Base-by-base conservation (phyloP, 179 eudicot species). In the Corrigiola litoralis region DNA sequence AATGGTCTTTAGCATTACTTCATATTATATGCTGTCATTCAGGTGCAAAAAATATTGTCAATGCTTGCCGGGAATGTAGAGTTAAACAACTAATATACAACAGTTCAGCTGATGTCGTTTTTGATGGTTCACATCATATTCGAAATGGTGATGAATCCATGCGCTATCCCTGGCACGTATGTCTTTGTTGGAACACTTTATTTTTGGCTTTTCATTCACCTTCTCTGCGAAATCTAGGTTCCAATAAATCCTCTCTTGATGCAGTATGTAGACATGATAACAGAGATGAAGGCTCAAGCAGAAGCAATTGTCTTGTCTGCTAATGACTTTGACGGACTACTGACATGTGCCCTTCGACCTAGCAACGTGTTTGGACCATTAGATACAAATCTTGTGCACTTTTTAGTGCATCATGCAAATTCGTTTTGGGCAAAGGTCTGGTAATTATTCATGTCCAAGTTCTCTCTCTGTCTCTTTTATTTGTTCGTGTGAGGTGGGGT, bases 301-400 rank as follows among this genome's bases (percentile, higher is more conserved):
- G 99, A 94, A 84, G 82, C 91, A 8, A 69, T 87, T 68, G 71
- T 90, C 56, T 81, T 94, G 77, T 56, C 69, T 63, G 89, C 97
- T 58, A 90, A 84, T 69, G 73, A 79, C 48, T 20, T 66, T 31
- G 76, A 81, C 76, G 94, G 85, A 70, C 91, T 94, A 58, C 59
- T 86, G 60, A 90, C 99, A 40, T 94, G 99, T 74, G 94, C 78
- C 54, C 74, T 90, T 72, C 95, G 99, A 61, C 95, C 97, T 18
- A 77, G 91, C 81, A 86, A 86, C 82, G 83, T 90, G 49, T 94
- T 94, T 82, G 99, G 99, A 65, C 97, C 96, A 69, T 85, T 81
- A 72, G 99, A 94, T 70, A 69, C 82, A 44, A 57, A 77, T 17
- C 32, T 94, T 66, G 65, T 86, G 62, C 85, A 86, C 17, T 75